Evolutionary conservation across 1,284 basidiomycete genomes (phyloP), one percentile per base, ranked within the genome.

Genomic region (Trichosporon coremiiforme): DNA sequence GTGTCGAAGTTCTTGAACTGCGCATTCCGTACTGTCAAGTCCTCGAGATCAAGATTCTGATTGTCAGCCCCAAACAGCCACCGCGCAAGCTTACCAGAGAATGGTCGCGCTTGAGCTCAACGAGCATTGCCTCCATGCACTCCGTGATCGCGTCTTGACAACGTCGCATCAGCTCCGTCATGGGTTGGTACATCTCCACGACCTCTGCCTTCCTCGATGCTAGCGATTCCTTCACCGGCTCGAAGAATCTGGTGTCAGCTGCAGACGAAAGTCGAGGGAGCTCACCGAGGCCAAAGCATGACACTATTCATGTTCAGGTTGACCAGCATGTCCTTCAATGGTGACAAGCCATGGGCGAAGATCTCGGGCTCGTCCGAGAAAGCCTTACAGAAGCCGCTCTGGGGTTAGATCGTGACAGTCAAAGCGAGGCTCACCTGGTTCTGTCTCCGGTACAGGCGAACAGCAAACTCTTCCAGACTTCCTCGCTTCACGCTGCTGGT

Each of bases 351-450:
- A 74, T 90, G 92, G 0, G 92, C 94, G 73, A 99, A 97, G 71
- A 91, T 89, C 80, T 99, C 96, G 0, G 96, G 94, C 75, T 98
- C 91, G 81, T 98, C 96, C 0, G 94, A 94, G 80, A 99, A 98
- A 0, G 95, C 97, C 82, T 99, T 98, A 73, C 98, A 85, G 81
- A 98, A 99, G 1, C 95, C 96, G 4, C 86, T 87, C 81, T 88
- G 85, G 0, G 12, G 62, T 78, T 29, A 79, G 73, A n/a, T 31
- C 10, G 1, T 9, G 47, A 12, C 53, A 12, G 9, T 47, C 17
- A 25, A 29, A 13, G 12, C 31, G 10, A 15, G 15, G 73, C 81
- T 65, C 15, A 85, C 86, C 73, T 85, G 84, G 82, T 98, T 98
- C 82, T 90, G 89, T 80, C 95, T 90, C 60, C 95, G 88, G 78